phyloP scores from a whole-genome alignment of 306 rosid species.

The Morella rubra region DNA sequence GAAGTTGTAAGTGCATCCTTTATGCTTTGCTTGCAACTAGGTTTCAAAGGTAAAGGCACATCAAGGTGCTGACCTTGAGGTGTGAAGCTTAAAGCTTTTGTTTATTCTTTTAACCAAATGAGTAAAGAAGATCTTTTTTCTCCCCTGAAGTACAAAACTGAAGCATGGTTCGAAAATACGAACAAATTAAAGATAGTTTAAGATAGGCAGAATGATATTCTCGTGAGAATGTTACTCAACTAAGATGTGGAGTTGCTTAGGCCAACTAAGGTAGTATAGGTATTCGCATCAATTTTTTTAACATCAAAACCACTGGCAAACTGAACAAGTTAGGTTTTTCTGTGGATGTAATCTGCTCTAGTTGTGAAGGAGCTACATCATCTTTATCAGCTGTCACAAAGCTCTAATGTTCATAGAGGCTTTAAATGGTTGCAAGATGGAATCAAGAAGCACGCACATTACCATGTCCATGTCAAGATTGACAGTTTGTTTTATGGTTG shows the following conservation, averaged over 20 bases:
- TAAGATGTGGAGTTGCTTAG: background rate
- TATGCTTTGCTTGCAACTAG: conserved; percentile 15
- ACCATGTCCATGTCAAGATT: background rate
- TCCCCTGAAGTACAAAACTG: background rate
- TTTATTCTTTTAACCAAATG: background rate
- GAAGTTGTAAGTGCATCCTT: conserved; percentile 41
- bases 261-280: background rate
- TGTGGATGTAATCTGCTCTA: background rate
- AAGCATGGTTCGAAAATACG: background rate
- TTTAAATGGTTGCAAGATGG: background rate
- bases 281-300: background rate
- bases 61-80: background rate
- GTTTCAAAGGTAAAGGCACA: background rate
- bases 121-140: background rate
- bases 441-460: background rate
- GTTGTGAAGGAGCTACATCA: background rate
- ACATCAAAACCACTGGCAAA: background rate
- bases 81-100: conserved; percentile 3
- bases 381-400: background rate
- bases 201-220: background rate
- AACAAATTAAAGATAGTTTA: background rate
- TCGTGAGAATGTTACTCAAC: background rate
- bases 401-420: background rate
- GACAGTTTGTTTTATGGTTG: conserved; percentile 27
- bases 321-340: background rate